Evolutionary conservation across 139 green algal species (phyloP), one percentile per base, ranked within the genome.

Genomic region (Tetraselmis striata): DNA sequence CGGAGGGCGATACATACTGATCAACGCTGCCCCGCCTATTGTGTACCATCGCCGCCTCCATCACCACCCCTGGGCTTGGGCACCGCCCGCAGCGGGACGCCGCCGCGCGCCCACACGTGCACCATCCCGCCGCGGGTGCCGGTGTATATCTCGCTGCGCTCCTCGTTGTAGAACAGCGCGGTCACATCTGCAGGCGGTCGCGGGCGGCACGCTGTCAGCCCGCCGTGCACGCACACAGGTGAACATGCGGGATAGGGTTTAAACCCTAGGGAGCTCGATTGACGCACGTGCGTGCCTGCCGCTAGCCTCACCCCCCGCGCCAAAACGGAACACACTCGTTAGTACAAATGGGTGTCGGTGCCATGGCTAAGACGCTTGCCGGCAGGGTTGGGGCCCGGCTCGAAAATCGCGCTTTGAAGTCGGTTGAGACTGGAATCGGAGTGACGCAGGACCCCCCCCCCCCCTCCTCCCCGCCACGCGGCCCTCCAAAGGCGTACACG

Each of bases 121-220:
- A 90, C 83, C 28, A 90, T 31, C 23, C 87, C 87, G 23, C 28
- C 28, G 22, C 30, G 25, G 81, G 86, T 90, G 31, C 87, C 87
- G 1, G 86, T 90, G 80, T 86, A 88, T n/a, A 90, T 86, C 83
- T 90, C 87, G 31, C 89, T 89, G n/a, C 86, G 76, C 75, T 90
- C 87, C 82, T 90, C 87, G 78, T 90, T 75, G 67, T 89, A 89
- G 76, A 89, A 90, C 24, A 90, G 74, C 24, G 86, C 86, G 18
- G 87, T 90, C 28, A 90, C 86, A 28, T 90, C 87, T 80, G 77
- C 30, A 31, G 1, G 27, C 1, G 23, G 27, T 31, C 26, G 23
- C 1, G 1, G 2, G 2, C 22, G 23, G 75, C 1, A 78, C 75
- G 32, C 28, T 23, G 2, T 23, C 32, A 18, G 1, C n/a, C 5